These are phyloP conservation scores for Nakazawaea laoshanensis DNA, from an alignment of 805 yeast species.

Conservation along the genomic window DNA sequence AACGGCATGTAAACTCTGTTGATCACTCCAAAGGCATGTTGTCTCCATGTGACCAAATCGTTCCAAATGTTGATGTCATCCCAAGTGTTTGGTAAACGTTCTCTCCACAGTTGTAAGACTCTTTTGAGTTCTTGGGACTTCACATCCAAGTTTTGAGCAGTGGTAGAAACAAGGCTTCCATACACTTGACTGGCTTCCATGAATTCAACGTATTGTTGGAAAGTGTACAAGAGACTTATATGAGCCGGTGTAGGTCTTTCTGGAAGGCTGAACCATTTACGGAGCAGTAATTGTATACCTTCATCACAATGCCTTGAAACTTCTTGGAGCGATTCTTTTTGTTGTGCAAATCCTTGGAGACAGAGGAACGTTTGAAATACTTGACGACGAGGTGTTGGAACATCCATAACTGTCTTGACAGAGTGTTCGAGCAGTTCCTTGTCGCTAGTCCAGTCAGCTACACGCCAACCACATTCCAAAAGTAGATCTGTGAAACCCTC, in stretches of 20 bases:
- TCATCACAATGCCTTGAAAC: conserved; percentile 87
- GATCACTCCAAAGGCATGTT: conserved; percentile 94
- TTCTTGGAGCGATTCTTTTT: conserved; percentile 77
- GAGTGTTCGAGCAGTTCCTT: conserved; percentile 91
- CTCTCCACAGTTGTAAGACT: conserved; percentile 96
- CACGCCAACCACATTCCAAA: conserved; percentile 99
- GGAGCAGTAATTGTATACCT: conserved; percentile 85
- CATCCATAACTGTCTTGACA: conserved; percentile 95
- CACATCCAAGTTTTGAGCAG: conserved; percentile 83
- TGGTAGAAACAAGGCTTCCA: conserved; percentile 78
- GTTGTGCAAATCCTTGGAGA: conserved; percentile 89
- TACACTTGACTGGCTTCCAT: conserved; percentile 96
- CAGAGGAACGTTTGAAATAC: conserved; percentile 91
- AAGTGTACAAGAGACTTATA: conserved; percentile 80
- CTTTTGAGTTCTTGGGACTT: conserved; percentile 93
- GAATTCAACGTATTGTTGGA: conserved; percentile 95
- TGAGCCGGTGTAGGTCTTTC: conserved; percentile 70
- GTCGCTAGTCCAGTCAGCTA: conserved; percentile 96
- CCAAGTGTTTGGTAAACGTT: conserved; percentile 92
- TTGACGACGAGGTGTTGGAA: conserved; percentile 95
- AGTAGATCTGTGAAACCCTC: conserved; percentile 94
- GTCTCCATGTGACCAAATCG: conserved; percentile 96
- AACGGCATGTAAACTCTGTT: conserved; percentile 91
- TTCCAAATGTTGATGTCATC: conserved; percentile 98
- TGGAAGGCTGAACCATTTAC: conserved; percentile 92